Percentiles rank a stretch among this genome's conserved stretches.
phyloP scores from a whole-genome alignment of 306 rosid genomes.

The Quercus gilva region DNA sequence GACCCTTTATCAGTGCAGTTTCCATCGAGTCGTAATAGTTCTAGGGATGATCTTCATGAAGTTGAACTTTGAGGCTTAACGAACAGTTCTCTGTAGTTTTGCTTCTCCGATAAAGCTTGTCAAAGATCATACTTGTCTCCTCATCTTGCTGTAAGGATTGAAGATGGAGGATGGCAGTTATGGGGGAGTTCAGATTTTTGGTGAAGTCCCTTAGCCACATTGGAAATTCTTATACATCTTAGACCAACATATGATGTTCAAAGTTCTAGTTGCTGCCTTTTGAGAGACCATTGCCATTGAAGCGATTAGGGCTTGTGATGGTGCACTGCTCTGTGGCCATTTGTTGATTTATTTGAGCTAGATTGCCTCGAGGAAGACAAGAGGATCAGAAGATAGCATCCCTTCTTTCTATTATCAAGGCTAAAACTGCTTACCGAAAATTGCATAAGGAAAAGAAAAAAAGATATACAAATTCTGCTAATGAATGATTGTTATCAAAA shows the following conservation, averaged over 20 bases:
- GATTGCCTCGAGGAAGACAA: not conserved
- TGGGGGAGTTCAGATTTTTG: not conserved
- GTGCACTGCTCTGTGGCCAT: not conserved
- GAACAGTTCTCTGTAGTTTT: not conserved
- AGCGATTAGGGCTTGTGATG: not conserved
- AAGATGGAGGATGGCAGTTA: not conserved
- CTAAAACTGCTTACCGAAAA: not conserved
- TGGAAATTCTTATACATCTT: not conserved
- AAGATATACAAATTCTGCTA: too few species aligned
- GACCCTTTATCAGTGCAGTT: constrained; percentile 33
- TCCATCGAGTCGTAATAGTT: constrained; percentile 38
- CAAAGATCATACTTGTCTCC: not conserved
- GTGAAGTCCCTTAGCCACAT: not conserved
- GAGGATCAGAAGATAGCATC: constrained; percentile 2
- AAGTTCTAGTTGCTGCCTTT: not conserved
- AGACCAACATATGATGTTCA: constrained; percentile 11
- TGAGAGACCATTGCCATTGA: not conserved
- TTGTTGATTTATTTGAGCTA: constrained; percentile 1
- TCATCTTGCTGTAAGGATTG: not conserved
- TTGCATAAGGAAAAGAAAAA: not conserved
- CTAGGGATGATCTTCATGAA: constrained; percentile 74
- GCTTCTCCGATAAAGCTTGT: not conserved
- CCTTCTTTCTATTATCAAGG: not conserved
- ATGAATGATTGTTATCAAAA: not conserved
- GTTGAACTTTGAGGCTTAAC: constrained; percentile 73